Evolutionary conservation across 352 stramenopile genomes (phyloP).

Genomic region (Pythium brassicae): DNA sequence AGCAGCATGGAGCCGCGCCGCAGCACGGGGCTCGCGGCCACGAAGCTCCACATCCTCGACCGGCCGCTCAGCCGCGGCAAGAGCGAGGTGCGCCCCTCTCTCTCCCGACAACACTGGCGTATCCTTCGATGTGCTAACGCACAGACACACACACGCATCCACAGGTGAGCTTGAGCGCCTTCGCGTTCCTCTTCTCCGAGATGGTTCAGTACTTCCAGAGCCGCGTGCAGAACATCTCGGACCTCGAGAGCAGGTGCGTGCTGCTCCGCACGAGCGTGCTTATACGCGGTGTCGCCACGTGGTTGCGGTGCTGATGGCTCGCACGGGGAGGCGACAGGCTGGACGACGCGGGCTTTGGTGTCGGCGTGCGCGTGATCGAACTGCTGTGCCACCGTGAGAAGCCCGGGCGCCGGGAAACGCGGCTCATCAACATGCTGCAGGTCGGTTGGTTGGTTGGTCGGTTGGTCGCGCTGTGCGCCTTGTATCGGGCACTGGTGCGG

Average conservation of each 20-base stretch:
- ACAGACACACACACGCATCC: neutral
- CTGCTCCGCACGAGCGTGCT: no score
- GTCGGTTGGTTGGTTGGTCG: neutral
- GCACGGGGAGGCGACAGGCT: slow-evolving; percentile 68
- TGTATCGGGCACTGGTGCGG: no score
- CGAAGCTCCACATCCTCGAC: slow-evolving; percentile 75
- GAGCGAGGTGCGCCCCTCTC: slow-evolving; percentile 35
- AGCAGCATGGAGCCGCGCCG: slow-evolving; percentile 46
- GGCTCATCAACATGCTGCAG: slow-evolving; percentile 81
- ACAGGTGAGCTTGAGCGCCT: slow-evolving; percentile 92
- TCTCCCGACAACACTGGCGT: neutral
- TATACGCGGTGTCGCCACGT: no score
- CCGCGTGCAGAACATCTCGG: slow-evolving; percentile 93
- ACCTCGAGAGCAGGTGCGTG: slow-evolving; percentile 91
- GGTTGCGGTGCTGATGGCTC: no score
- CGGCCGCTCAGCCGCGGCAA: slow-evolving; percentile 74
- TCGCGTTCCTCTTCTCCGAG: slow-evolving; percentile 97
- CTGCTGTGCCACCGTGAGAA: slow-evolving; percentile 88
- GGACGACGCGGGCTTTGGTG: slow-evolving; percentile 92
- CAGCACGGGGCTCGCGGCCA: slow-evolving; percentile 40
- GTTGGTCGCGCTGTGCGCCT: no score
- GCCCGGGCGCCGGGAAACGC: slow-evolving; percentile 70
- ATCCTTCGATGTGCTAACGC: neutral
- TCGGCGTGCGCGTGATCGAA: slow-evolving; percentile 95
- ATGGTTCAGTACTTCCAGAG: slow-evolving; percentile 98